Base-by-base conservation (phyloP, 2,329 filamentous ascomycete genomes). In the Colletotrichum somersetense region DNA sequence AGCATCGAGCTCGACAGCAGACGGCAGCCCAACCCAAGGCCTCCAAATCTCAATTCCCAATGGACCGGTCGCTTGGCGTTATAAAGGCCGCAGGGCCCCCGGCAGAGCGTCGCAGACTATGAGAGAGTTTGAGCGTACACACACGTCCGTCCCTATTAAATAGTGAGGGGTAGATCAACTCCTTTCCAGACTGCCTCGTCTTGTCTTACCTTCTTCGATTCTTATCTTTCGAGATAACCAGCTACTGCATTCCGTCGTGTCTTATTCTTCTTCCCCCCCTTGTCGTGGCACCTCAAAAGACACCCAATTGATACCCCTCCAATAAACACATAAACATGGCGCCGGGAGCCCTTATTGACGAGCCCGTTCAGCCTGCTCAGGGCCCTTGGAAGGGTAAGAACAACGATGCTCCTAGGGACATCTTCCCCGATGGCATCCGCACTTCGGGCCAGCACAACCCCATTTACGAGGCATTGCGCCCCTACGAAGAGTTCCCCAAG, bases 391-490 rank as follows among this genome's bases (percentile, higher is more conserved):
- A 74, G 70, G 71, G 66, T 7, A 80, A 80, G 75, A 82, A 81
- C 74, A 65, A 78, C 56, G 77, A 81, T 23, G 81, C 80, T 1
- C 79, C 81, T 1, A 77, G 76, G 18, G 75, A 78, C 73, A 78
- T 85, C 73, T 86, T 86, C 77, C 85, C 84, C 5, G 85, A 86
- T 62, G 85, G 84, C 50, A 84, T 85, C 78, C 81, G 84, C 55
- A 88, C 87, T 0, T 87, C 91, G 0, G 93, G 93, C 50, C 93
- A 96, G 79, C 91, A 93, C 75, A 85, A 88, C 33, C 93, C 93
- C 1, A 80, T 93, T 44, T 91, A 91, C 78, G 85, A 90, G 42
- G 82, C 86, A 11, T 81, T 96, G n/a, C 84, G 83, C 61, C 88
- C 92, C 0, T 96, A 94, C 79, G 85, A 87, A 0, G 86, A 87